Percentiles rank a stretch among this genome's conserved stretches.
These are phyloP conservation scores for Athelia psychrophila DNA, from an alignment of 1,284 basidiomycete genomes.

Conservation along the genomic window DNA sequence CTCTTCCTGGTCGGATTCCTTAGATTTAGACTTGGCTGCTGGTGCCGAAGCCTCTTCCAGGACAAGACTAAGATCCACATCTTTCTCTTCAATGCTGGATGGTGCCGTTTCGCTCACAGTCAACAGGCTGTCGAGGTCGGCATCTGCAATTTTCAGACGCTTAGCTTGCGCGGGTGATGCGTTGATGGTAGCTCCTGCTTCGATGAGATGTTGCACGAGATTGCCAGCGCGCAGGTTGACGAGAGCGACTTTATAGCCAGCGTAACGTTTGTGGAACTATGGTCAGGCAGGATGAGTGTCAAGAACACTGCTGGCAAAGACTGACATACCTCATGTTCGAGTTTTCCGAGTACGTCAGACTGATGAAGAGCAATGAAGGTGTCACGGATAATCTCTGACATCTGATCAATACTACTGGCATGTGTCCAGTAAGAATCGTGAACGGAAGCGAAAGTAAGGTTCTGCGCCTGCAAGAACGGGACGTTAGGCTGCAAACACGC, in stretches of 20 bases:
- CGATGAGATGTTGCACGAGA: conserved; percentile 35
- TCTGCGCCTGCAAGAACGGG: conserved; percentile 46
- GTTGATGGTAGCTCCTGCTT: conserved; percentile 40
- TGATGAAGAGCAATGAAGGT: conserved; percentile 93
- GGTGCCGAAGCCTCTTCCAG: neutral
- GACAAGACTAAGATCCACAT: neutral
- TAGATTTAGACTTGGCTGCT: neutral
- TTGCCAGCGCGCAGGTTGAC: conserved; percentile 37
- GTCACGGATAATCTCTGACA: conserved; percentile 89
- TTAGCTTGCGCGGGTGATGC: conserved; percentile 38
- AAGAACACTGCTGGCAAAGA: neutral
- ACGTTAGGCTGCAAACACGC: neutral
- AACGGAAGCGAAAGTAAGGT: conserved; percentile 89
- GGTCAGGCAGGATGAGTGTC: conserved; percentile 3
- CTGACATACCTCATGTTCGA: conserved; percentile 55
- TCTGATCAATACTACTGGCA: conserved; percentile 82
- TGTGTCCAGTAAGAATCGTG: conserved; percentile 99
- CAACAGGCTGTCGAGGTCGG: conserved; percentile 28
- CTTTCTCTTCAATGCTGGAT: neutral
- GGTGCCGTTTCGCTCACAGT: conserved; percentile 5
- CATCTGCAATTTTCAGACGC: conserved; percentile 24
- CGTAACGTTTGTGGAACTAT: conserved; percentile 80
- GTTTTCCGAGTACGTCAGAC: conserved; percentile 72
- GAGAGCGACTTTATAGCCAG: conserved; percentile 72
- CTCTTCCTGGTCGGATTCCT: conserved; percentile 12